These are phyloP conservation scores for Blepharisma stoltei DNA, from an alignment of 73 alveolate genomes.

Conservation along the genomic window DNA sequence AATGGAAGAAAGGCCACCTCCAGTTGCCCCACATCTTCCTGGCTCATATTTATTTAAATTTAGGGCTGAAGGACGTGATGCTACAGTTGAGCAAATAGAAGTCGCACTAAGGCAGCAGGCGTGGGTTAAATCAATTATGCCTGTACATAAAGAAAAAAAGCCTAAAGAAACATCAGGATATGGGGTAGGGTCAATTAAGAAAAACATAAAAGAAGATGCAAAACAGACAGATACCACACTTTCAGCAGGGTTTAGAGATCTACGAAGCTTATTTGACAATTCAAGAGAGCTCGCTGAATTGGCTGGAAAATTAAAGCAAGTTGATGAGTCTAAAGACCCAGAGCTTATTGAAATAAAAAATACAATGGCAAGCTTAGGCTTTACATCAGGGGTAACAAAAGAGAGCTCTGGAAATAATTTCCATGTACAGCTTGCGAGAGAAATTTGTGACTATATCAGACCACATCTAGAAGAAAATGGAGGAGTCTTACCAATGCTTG, in stretches of 20 bases:
- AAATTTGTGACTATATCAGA: conserved; percentile 54
- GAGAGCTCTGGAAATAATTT: conserved; percentile 84
- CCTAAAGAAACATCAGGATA: conserved; percentile 36
- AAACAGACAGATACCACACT: conserved; percentile 52
- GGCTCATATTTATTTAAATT: background rate
- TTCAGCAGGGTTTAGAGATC: conserved; percentile 58
- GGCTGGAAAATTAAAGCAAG: conserved; percentile 54
- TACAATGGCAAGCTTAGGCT: conserved; percentile 59
- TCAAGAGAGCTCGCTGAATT: conserved; percentile 64
- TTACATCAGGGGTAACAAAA: conserved; percentile 58
- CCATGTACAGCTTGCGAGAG: conserved; percentile 70
- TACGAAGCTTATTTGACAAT: conserved; percentile 59
- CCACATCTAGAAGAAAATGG: conserved; percentile 54
- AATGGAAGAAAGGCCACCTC: background rate
- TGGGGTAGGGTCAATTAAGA: conserved; percentile 69
- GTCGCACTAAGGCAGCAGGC: background rate
- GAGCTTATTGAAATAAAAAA: conserved; percentile 58
- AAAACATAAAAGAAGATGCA: conserved; percentile 59
- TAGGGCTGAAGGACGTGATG: background rate
- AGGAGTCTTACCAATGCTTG: conserved; percentile 73
- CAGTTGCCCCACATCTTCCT: background rate
- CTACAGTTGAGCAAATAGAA: background rate
- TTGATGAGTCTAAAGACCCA: conserved; percentile 43
- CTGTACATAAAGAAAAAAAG: conserved; percentile 30
- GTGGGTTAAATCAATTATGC: background rate